A percentile compares a stretch with the other conserved stretches of the same genome.
Evolutionary conservation across 495 filamentous ascomycete genomes (phyloP).

Genomic region (Neurospora africana): DNA sequence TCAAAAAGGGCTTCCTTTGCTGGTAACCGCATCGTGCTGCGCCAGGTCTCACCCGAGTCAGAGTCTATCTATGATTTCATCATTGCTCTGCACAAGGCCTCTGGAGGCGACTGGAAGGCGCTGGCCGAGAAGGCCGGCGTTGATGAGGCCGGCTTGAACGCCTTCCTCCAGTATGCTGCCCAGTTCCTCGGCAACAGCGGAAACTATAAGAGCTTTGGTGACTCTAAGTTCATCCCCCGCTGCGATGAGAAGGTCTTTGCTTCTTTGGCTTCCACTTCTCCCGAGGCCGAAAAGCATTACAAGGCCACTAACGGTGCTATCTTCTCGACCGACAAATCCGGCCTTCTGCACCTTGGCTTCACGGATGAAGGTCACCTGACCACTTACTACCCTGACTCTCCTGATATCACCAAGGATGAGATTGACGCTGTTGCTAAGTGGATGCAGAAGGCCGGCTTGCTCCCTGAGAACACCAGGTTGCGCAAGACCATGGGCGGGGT

Average conservation of each 20-base stretch:
- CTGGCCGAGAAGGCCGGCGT: constrained; percentile 60
- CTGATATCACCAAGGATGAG: constrained; percentile 75
- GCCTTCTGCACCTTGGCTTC: constrained; percentile 78
- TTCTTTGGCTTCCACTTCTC: constrained; percentile 55
- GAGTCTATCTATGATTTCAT: constrained; percentile 90
- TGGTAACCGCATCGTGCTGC: constrained; percentile 74
- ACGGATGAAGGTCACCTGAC: constrained; percentile 73
- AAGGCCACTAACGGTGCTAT: constrained; percentile 62
- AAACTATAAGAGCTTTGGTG: constrained; percentile 95
- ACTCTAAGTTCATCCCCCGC: constrained; percentile 87
- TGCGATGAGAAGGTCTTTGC: constrained; percentile 55
- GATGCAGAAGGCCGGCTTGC: constrained; percentile 58
- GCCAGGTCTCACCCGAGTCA: constrained; percentile 83
- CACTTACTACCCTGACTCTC: constrained; percentile 85
- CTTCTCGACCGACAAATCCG: constrained; percentile 56
- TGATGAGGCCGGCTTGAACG: constrained; percentile 54
- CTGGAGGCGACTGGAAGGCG: constrained; percentile 66
- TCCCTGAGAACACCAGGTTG: constrained; percentile 80
- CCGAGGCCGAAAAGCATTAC: constrained; percentile 51
- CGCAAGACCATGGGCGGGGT: constrained; percentile 59
- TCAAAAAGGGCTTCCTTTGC: constrained; percentile 73
- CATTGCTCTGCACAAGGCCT: constrained; percentile 60
- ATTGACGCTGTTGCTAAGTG: constrained; percentile 62
- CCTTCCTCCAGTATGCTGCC: constrained; percentile 78
- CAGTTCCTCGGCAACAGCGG: constrained; percentile 86